Evolutionary conservation across 2,329 filamentous ascomycete genomes (phyloP).

Genomic region (Geoglossum cookeanum): DNA sequence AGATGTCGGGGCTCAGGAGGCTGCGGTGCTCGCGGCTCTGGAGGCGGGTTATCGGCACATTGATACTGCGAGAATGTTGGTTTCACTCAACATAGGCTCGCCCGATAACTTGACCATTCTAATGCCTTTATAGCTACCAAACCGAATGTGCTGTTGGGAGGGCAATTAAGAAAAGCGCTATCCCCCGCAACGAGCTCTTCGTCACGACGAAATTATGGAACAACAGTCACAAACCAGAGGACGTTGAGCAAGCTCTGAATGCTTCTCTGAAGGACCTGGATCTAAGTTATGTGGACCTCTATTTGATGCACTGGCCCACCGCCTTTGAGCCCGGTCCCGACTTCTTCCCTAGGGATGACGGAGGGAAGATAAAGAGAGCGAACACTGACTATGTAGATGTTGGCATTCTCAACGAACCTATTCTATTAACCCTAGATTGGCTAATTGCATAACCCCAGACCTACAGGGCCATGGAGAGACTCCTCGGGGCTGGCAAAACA

Average conservation of each 20-base stretch:
- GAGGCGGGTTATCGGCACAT: constrained; percentile 36
- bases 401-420: constrained; percentile 7
- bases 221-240: constrained; percentile 39
- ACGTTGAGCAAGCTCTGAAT: constrained; percentile 40
- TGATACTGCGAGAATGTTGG: constrained; percentile 29
- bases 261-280: constrained; percentile 42
- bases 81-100: not conserved
- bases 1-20: constrained; percentile 29
- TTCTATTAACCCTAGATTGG: not conserved
- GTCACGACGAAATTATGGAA: constrained; percentile 51
- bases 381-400: constrained; percentile 30
- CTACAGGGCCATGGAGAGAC: constrained; percentile 30
- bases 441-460: constrained; percentile 16
- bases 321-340: constrained; percentile 31
- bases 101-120: not conserved
- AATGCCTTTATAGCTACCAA: constrained; percentile 26
- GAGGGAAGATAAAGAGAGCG: constrained; percentile 24
- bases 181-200: constrained; percentile 46
- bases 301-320: constrained; percentile 48
- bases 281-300: constrained; percentile 49
- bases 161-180: constrained; percentile 42
- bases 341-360: constrained; percentile 26
- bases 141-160: constrained; percentile 48
- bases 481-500: constrained; percentile 23
- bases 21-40: constrained; percentile 27